These are phyloP conservation scores for Strobilomyces echinocephalus DNA, from an alignment of 768 basidiomycete species.

Conservation along the genomic window DNA sequence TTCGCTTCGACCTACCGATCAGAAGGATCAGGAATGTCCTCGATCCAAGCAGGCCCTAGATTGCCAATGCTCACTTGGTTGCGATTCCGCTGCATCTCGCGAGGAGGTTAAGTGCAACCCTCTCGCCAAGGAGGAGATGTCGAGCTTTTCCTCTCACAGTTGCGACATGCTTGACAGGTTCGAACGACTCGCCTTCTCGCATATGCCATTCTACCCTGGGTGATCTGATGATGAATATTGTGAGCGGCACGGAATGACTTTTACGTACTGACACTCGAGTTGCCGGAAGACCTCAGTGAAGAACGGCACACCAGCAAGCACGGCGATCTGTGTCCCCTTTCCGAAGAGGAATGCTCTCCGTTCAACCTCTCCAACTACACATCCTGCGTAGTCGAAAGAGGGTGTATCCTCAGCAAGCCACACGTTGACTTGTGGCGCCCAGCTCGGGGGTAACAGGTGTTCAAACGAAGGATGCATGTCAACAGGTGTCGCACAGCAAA, in stretches of 20 bases:
- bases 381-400: conserved; percentile 94
- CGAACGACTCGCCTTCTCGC: conserved; percentile 75
- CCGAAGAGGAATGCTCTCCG: conserved; percentile 87
- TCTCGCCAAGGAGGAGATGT: conserved; percentile 84
- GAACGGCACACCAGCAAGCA: conserved; percentile 94
- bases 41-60: not conserved
- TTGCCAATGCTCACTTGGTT: conserved; percentile 69
- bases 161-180: conserved; percentile 81
- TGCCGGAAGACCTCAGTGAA: conserved; percentile 89
- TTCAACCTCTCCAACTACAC: conserved; percentile 86
- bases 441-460: conserved; percentile 88
- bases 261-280: conserved; percentile 81
- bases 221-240: not conserved
- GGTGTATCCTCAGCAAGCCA: conserved; percentile 96
- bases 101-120: conserved; percentile 88
- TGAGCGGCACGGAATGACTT: not conserved
- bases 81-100: conserved; percentile 97
- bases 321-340: conserved; percentile 72
- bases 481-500: not conserved
- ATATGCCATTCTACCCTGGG: conserved; percentile 91
- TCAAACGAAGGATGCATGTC: conserved; percentile 33
- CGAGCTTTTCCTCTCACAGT: conserved; percentile 88
- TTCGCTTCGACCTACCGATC: conserved; percentile 63
- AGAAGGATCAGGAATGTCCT: not conserved
- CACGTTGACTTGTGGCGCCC: conserved; percentile 72